phyloP scores from a whole-genome alignment of 1,139 yeast genomes.

The Yamadazyma membranifaciens region DNA sequence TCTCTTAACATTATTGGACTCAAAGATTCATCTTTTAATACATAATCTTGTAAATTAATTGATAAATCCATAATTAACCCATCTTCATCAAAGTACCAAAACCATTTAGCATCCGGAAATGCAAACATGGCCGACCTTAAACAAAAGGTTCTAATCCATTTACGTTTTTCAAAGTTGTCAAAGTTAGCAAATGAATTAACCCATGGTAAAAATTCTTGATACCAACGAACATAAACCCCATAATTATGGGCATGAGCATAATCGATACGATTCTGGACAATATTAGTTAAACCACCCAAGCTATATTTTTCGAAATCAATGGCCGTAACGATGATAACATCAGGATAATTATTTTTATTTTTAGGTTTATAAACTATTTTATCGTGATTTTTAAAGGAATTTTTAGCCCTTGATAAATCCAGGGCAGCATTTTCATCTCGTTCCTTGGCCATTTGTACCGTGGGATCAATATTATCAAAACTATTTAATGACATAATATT shows the following conservation, averaged over 20 bases:
- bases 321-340: conserved; percentile 75
- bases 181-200: conserved; percentile 43
- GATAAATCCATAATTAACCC: conserved; percentile 67
- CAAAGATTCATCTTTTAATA: conserved; percentile 56
- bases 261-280: conserved; percentile 78
- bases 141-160: conserved; percentile 61
- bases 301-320: conserved; percentile 73
- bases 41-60: conserved; percentile 53
- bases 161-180: conserved; percentile 32
- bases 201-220: conserved; percentile 71
- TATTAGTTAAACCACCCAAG: conserved; percentile 54
- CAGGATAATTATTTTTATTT: conserved; percentile 49
- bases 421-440: conserved; percentile 37
- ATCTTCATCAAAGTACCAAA: conserved; percentile 81
- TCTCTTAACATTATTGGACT: conserved; percentile 61
- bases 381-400: conserved; percentile 63
- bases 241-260: conserved; percentile 74
- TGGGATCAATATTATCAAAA: conserved; percentile 47
- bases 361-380: conserved; percentile 53
- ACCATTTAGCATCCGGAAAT: conserved; percentile 79
- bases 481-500: conserved; percentile 37
- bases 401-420: conserved; percentile 47
- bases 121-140: conserved; percentile 84
- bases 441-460: conserved; percentile 34
- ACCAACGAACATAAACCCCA: conserved; percentile 80